Evolutionary conservation across 257 asterid genomes (phyloP).

Genomic region (Penstemon newberryi): DNA sequence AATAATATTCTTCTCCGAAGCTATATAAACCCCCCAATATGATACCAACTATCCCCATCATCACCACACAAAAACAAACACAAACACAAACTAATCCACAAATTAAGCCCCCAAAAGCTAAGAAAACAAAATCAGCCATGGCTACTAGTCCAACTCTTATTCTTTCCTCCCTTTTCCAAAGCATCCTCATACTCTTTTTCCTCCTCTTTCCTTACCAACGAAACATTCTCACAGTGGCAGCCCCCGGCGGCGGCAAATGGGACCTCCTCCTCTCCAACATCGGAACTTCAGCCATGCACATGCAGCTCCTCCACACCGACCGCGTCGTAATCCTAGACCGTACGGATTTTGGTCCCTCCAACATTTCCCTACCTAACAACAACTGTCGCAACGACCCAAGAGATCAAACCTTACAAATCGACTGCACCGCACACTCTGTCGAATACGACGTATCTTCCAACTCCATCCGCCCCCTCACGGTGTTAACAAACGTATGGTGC

Average conservation of each 20-base stretch:
- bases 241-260: slow-evolving; percentile 19
- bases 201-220: background rate
- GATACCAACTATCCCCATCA: background rate
- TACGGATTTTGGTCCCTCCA: slow-evolving; percentile 33
- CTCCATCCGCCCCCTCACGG: slow-evolving; percentile 30
- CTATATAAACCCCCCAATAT: background rate
- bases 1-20: background rate
- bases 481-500: slow-evolving; percentile 34
- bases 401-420: background rate
- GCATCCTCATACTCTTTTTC: background rate
- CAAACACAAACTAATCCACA: background rate
- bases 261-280: slow-evolving; percentile 12
- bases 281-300: slow-evolving; percentile 25
- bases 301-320: slow-evolving; percentile 31
- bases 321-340: slow-evolving; percentile 32
- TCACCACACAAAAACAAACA: background rate
- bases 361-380: slow-evolving; percentile 26
- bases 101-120: background rate
- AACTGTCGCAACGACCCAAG: slow-evolving; percentile 13
- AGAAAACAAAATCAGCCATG: background rate
- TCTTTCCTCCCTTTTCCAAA: background rate
- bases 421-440: slow-evolving; percentile 39
- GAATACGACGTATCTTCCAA: slow-evolving; percentile 29
- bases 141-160: background rate
- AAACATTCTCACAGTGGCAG: background rate